These are phyloP conservation scores for Chlamydomonas eustigma DNA, from an alignment of 139 green algal genomes.

Conservation along the genomic window DNA sequence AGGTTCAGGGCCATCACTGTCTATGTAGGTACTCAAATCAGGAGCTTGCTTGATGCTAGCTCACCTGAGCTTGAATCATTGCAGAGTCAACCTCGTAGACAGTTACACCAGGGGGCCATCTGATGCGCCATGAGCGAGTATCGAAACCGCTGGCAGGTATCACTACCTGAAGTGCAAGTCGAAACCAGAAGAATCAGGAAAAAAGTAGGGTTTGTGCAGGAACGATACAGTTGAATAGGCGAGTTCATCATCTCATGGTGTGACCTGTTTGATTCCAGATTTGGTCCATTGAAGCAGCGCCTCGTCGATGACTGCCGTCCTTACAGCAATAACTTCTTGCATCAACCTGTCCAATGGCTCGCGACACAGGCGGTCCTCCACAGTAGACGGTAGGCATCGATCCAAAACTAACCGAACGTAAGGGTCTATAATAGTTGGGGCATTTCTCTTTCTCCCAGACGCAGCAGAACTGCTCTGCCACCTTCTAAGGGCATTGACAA, in stretches of 20 bases:
- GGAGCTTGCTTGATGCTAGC: background rate
- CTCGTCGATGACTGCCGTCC: slow-evolving; percentile 32
- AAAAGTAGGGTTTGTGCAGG: background rate
- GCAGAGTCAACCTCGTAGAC: slow-evolving; percentile 34
- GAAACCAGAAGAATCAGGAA: background rate
- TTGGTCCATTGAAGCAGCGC: slow-evolving; percentile 25
- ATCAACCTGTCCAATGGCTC: slow-evolving; percentile 34
- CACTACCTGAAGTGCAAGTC: slow-evolving; percentile 20
- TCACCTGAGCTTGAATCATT: slow-evolving; percentile 31
- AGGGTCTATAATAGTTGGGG: slow-evolving; percentile 22
- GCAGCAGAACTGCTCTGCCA: background rate
- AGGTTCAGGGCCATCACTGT: background rate
- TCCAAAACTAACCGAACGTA: slow-evolving; percentile 37
- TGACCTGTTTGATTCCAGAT: slow-evolving; percentile 24
- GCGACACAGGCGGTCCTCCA: slow-evolving; percentile 26
- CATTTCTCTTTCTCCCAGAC: slow-evolving; percentile 4
- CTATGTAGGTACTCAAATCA: background rate
- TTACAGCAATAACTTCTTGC: slow-evolving; percentile 21
- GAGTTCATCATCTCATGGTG: background rate
- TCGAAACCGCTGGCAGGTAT: slow-evolving; percentile 32
- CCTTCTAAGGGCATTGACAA: slow-evolving; percentile 34
- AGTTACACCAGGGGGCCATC: slow-evolving; percentile 13
- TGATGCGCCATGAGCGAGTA: slow-evolving; percentile 32
- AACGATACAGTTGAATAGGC: background rate
- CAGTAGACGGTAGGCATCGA: slow-evolving; percentile 25